Base-by-base conservation (phyloP, 2,329 filamentous ascomycete genomes). In the Zymoseptoria pseudotritici region DNA sequence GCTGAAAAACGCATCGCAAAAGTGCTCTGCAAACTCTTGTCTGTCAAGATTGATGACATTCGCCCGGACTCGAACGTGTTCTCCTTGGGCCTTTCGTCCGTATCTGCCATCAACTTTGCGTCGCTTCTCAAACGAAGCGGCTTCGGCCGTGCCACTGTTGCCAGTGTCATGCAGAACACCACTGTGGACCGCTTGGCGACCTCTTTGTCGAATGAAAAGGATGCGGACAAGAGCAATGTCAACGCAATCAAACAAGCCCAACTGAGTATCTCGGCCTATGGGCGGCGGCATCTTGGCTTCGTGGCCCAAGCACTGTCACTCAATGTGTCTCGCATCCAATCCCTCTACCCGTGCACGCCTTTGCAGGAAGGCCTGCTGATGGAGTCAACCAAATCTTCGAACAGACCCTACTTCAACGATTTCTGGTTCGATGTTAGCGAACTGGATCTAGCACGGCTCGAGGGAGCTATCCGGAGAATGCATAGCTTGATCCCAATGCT, bases 281-380 rank as follows among this genome's bases (percentile, higher is more conserved):
- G 80, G 11, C 86, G 91, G 66, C 81, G 81, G 56, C 79, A 90
- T 71, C 77, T 80, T 4, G 74, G 80, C 10, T 65, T 73, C 6
- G 80, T 83, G 6, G 83, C 83, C 19, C 77, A 77, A 6, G 73
- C 77, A 3, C 75, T 96, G 0, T 73, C 74, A 0, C 63, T 87
- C 1, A 67, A 76, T 0, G 72, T 77, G 1, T 69, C 74, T 5
- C 77, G 85, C 1, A 81, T 96, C 9, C 88, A 94, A 69, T 83
- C 84, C 60, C 83, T 96, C 56, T 85, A 85, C 0, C 92, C 91
- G 3, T 96, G 92, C 70, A 95, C 92, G 0, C 83, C 91, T 0
- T 77, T 96, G 0, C 92, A 97, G 69, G 85, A 93, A 71, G 92
- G 91, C 0, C 93, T 97, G 78, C 84, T 96, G 55, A 87, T 88